phyloP scores from a whole-genome alignment of 2,329 filamentous ascomycete genomes.

The Fusarium metavorans region DNA sequence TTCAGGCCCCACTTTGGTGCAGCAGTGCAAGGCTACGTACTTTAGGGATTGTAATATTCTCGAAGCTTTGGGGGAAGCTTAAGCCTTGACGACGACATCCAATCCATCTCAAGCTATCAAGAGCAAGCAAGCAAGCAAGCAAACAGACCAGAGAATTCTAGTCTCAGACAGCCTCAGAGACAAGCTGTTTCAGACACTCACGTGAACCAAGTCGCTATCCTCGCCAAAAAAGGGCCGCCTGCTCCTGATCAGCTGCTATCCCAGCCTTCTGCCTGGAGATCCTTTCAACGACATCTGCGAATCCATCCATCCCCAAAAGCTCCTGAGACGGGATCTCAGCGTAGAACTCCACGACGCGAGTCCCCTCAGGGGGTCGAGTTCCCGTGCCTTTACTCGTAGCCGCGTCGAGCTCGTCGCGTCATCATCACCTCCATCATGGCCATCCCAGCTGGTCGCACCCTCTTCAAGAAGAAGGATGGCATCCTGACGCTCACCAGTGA shows the following conservation, averaged over 20 bases:
- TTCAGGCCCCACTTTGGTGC: constrained; percentile 1
- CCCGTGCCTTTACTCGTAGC: background rate
- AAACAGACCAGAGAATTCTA: background rate
- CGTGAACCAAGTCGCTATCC: background rate
- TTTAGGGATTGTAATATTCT: background rate
- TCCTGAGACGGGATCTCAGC: background rate
- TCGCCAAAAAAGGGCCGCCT: background rate
- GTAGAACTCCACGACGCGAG: background rate
- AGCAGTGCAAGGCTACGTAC: constrained; percentile 15
- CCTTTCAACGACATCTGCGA: constrained; percentile 1
- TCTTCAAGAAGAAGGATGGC: constrained; percentile 98
- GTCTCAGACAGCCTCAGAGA: background rate
- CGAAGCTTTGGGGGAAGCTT: constrained; percentile 7
- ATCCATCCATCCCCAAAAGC: constrained; percentile 7
- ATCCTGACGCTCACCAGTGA: constrained; percentile 81
- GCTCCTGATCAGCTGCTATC: background rate
- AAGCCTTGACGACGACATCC: constrained; percentile 21
- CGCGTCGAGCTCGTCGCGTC: background rate
- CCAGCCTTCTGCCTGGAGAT: background rate
- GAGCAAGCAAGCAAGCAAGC: background rate
- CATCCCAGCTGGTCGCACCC: constrained; percentile 72
- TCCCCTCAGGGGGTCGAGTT: background rate
- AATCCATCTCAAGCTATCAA: constrained; percentile 11
- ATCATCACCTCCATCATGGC: constrained; percentile 58
- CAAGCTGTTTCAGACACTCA: background rate